Base-by-base conservation (phyloP, 805 yeast species). In the Diddensiella santjacobensis region DNA sequence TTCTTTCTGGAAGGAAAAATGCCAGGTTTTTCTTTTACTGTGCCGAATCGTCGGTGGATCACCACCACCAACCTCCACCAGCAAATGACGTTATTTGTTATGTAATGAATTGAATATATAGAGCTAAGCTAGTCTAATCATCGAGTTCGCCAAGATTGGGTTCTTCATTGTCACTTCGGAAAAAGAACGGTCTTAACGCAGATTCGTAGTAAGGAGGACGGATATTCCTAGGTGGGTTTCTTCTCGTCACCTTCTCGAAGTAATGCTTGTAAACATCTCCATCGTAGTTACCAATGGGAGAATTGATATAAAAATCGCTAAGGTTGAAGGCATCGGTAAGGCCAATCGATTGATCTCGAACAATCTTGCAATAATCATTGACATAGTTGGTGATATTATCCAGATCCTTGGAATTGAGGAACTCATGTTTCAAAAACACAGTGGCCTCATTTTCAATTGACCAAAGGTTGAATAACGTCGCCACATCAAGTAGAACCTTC, bases 221-320 rank as follows among this genome's bases (percentile, higher is more conserved):
- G 31, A 15, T 29, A 11, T 65, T 64, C 24, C 54, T 43, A 24
- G 60, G 55, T 5, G 67, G 62, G 43, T 70, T 62, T 15, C 81
- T 79, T 49, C 80, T 80, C 60, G 78, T 79, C 50, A 83, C 83
- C 48, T 72, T 70, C 22, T 61, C 68, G 62, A 83, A 83, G 70
- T 88, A 88, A 65, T 85, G 81, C 61, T 81, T 81, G 70, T 88
- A 89, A 48, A 87, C 81, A 64, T 89, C 83, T 50, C 96, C 96
- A 58, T 85, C 81, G 67, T 76, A 83, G 49, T 73, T 75, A 41
- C 96, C 97, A 49, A 89, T 76, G 3, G 93, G 82, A 0, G 96
- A 81, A 65, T 88, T 86, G 61, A 89, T 75, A 70, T 84, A 78
- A 63, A 76, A 83, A 68, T 89, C 96, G 36, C 87, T 80, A 54